Evolutionary conservation across 2,329 filamentous ascomycete genomes (phyloP), one percentile per base, ranked within the genome.

Genomic region (Nemania sp.): DNA sequence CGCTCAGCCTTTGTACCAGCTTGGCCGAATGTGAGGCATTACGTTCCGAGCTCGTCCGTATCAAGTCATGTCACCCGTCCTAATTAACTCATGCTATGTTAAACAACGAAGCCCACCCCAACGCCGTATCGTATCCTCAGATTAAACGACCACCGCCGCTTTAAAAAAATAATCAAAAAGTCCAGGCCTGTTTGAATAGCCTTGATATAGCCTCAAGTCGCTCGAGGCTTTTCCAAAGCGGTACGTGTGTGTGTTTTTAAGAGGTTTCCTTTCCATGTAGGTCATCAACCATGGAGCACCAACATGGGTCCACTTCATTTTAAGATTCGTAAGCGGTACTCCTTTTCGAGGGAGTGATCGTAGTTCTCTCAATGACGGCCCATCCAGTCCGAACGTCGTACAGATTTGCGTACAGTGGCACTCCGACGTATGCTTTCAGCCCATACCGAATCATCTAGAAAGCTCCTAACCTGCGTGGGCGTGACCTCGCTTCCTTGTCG

Each of bases 391-490:
- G 76, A 74, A 40, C 72, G 72, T 52, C 73, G 70, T 21, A 78
- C 74, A 13, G 79, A 78, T 66, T 77, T 79, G 11, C 62, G 62
- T 54, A 83, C 83, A 54, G 92, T 97, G 68, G 95, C 92, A 77
- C 92, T 96, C 64, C 92, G 84, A 65, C 92, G 83, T 66, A 97
- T 92, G 79, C 91, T 96, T 77, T 96, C 91, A 53, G 94, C 91
- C 94, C 94, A 98, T 15, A 90, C 89, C 17, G 91, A 95, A 71
- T 94, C 90, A 70, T 95, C 91, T 56, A 98, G 83, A 72, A 95
- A 90, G 67, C 92, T 87, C 74, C 93, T 86, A 67, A 96, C 90
- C 69, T 92, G 89, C 49, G 88, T 85, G 51, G 89, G 87, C 70
- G 87, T 91, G 59, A 93, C 88, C 5, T 83, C 81, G 74, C 89